phyloP scores from a whole-genome alignment of 164 flowering plant genomes.

The Vitis vinifera region DNA sequence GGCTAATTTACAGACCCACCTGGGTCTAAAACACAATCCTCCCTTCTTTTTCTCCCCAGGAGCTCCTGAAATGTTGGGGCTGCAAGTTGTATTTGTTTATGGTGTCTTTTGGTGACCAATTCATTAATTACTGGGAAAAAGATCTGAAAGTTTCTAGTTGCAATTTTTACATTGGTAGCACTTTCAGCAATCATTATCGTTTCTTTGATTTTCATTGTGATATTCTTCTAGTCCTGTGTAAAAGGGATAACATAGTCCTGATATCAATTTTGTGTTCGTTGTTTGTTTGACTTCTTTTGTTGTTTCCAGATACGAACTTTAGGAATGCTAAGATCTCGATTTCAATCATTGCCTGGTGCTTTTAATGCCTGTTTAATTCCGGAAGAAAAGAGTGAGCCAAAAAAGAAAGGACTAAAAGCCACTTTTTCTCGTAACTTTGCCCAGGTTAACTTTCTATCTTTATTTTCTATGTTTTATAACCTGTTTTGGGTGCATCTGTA shows the following conservation, averaged over 20 bases:
- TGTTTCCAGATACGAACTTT: conserved; percentile 79
- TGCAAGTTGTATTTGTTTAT: too few species aligned
- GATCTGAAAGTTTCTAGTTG: neutral
- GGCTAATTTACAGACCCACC: too few species aligned
- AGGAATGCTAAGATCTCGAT: conserved; percentile 92
- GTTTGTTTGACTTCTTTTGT: neutral
- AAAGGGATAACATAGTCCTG: neutral
- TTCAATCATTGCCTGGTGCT: conserved; percentile 86
- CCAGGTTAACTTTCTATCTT: conserved; percentile 32
- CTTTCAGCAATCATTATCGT: too few species aligned
- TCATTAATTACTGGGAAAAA: neutral
- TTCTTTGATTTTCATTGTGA: neutral
- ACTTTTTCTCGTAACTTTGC: conserved; percentile 62
- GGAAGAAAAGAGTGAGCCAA: conserved; percentile 52
- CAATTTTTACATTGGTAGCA: too few species aligned
- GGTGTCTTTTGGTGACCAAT: too few species aligned
- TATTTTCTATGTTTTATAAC: neutral
- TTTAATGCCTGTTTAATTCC: conserved; percentile 86
- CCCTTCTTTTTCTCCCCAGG: too few species aligned
- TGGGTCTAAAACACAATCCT: too few species aligned
- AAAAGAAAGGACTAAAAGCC: conserved; percentile 79
- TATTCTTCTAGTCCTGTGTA: neutral
- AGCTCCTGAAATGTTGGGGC: too few species aligned
- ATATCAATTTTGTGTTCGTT: neutral
- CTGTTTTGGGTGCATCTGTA: neutral